Conservation (phyloP, 164 flowering plant species). For the Saururus chinensis region DNA sequence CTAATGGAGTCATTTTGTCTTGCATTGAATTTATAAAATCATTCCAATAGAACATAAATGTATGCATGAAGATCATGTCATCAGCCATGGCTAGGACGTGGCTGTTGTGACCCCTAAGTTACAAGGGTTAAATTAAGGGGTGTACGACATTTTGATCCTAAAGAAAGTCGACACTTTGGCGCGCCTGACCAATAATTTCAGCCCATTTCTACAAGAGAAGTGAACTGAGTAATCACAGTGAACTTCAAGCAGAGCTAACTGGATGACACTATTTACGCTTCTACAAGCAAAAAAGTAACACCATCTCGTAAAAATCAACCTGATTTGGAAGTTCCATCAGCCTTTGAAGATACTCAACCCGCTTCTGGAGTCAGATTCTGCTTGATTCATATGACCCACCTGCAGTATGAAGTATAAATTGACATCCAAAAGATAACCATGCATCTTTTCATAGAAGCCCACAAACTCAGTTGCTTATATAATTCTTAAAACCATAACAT, state of each 20-base stretch:
- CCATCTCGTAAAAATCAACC: conserved; percentile 19
- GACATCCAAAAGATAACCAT: background rate
- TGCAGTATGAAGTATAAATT: conserved; percentile 9
- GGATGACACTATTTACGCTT: no score
- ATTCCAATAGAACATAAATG: no score
- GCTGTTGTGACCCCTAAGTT: no score
- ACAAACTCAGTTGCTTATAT: no score
- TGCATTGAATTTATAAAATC: no score
- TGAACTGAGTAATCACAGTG: no score
- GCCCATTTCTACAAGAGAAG: conserved; percentile 71
- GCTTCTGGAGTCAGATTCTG: conserved; percentile 93
- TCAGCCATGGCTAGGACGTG: no score
- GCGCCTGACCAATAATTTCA: conserved; percentile 94
- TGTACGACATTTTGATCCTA: conserved; percentile 80
- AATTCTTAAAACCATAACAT: background rate
- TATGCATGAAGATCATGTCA: no score
- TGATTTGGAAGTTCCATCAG: conserved; percentile 93
- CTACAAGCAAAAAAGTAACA: background rate
- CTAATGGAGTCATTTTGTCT: no score
- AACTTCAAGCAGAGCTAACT: no score
- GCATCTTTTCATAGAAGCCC: no score
- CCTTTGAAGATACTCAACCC: conserved; percentile 86
- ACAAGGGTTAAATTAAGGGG: no score
- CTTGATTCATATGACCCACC: conserved; percentile 97
- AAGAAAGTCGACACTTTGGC: conserved; percentile 71